Conservation (phyloP, 2,329 filamentous ascomycete genomes). For the Tolypocladium guangdongense region DNA sequence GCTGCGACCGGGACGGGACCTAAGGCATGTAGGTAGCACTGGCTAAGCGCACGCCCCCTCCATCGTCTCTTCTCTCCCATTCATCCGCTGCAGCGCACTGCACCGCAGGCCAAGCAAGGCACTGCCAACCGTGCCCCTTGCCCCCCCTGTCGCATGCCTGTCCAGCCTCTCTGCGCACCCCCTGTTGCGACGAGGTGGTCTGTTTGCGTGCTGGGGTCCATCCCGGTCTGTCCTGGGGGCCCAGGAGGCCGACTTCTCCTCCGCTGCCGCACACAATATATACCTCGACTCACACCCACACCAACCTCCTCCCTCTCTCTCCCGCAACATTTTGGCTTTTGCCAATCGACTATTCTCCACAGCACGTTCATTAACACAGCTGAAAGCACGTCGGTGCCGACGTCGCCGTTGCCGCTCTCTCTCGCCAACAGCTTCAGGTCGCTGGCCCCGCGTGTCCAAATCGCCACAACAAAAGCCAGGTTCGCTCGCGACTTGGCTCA, state of each 20-base stretch:
- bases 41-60: conserved; percentile 1
- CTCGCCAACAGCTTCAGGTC: conserved; percentile 2
- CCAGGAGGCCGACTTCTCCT: not conserved
- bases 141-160: conserved; percentile 14
- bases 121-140: not conserved
- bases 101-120: not conserved
- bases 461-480: conserved; percentile 13
- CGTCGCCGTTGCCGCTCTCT: conserved; percentile 15
- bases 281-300: conserved; percentile 19
- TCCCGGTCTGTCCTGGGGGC: not conserved
- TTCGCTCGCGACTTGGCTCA: conserved; percentile 18
- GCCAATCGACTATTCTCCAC: conserved; percentile 21
- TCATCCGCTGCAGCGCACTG: not conserved
- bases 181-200: conserved; percentile 1
- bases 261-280: conserved; percentile 17
- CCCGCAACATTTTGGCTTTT: conserved; percentile 24
- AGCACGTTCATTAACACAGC: conserved; percentile 5
- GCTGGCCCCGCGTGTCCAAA: conserved; percentile 14
- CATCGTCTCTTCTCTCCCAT: not conserved
- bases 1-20: not conserved
- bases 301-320: conserved; percentile 10
- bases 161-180: conserved; percentile 3
- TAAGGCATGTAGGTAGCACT: too few species aligned
- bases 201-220: not conserved
- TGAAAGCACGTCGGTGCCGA: conserved; percentile 15